Evolutionary conservation across 768 basidiomycete genomes (phyloP).

Genomic region (Hemileccinum impolitum): DNA sequence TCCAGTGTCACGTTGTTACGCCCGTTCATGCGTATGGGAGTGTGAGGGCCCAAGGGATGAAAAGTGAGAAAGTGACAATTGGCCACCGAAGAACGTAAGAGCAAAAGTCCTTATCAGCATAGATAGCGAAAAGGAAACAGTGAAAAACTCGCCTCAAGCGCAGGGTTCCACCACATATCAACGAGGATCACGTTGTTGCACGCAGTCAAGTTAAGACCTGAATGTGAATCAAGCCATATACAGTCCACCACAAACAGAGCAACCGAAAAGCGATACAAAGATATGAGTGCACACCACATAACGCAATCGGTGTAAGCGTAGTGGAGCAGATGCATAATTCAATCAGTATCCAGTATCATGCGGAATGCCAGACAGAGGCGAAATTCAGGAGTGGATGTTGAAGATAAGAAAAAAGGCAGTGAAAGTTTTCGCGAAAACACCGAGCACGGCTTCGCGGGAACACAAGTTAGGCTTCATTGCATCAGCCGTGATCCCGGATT

Average conservation of each 20-base stretch:
- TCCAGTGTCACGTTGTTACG: neutral
- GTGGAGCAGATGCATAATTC: constrained; percentile 1
- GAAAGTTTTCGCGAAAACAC: neutral
- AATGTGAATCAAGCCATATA: constrained; percentile 4
- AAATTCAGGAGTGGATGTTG: neutral
- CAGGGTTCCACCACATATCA: constrained; percentile 96
- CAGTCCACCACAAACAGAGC: neutral
- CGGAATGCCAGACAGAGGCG: neutral
- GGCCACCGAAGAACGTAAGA: neutral
- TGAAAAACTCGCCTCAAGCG: constrained; percentile 58
- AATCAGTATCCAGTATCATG: constrained; percentile 13
- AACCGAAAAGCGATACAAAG: neutral
- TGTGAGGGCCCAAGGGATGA: neutral
- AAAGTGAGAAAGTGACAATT: neutral
- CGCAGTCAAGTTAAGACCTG: constrained; percentile 84
- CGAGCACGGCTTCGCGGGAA: neutral
- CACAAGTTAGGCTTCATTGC: neutral
- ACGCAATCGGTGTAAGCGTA: neutral
- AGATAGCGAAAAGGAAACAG: neutral
- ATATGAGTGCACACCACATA: neutral
- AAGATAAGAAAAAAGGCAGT: neutral
- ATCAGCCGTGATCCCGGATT: neutral
- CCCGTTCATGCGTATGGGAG: neutral
- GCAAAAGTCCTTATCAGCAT: constrained; percentile 8
- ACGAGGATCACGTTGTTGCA: constrained; percentile 94